These are phyloP conservation scores for Leccinum pachyderme DNA, from an alignment of 1,284 basidiomycete genomes.

Conservation along the genomic window DNA sequence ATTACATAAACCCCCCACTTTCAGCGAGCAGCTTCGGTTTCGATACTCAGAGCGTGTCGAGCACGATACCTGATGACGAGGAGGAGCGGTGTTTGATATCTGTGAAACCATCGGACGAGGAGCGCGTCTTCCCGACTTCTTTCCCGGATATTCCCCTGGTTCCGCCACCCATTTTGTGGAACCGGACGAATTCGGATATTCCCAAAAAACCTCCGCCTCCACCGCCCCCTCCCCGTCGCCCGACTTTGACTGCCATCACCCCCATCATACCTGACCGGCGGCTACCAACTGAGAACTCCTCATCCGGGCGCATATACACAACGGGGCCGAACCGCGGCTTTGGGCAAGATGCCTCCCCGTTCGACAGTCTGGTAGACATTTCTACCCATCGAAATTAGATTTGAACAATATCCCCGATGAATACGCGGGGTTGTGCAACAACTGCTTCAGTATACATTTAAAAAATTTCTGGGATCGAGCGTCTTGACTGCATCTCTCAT, in stretches of 20 bases:
- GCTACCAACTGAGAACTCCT: constrained; percentile 9
- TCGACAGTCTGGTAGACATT: constrained; percentile 33
- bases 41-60: constrained; percentile 45
- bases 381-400: constrained; percentile 17
- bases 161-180: constrained; percentile 34
- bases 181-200: constrained; percentile 21
- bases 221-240: constrained; percentile 42
- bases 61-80: constrained; percentile 42
- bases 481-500: not conserved
- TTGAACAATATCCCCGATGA: constrained; percentile 23
- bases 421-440: constrained; percentile 23
- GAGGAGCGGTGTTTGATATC: constrained; percentile 37
- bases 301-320: constrained; percentile 11
- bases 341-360: constrained; percentile 24
- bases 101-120: constrained; percentile 22
- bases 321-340: constrained; percentile 1
- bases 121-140: constrained; percentile 13
- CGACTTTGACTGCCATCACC: constrained; percentile 15
- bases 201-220: constrained; percentile 34
- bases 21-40: constrained; percentile 29
- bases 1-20: constrained; percentile 43
- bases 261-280: constrained; percentile 26
- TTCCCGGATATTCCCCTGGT: constrained; percentile 17
- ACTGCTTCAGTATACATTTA: constrained; percentile 28
- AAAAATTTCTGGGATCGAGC: not conserved